phyloP scores from a whole-genome alignment of 306 rosid species.

The Castanopsis chinensis region DNA sequence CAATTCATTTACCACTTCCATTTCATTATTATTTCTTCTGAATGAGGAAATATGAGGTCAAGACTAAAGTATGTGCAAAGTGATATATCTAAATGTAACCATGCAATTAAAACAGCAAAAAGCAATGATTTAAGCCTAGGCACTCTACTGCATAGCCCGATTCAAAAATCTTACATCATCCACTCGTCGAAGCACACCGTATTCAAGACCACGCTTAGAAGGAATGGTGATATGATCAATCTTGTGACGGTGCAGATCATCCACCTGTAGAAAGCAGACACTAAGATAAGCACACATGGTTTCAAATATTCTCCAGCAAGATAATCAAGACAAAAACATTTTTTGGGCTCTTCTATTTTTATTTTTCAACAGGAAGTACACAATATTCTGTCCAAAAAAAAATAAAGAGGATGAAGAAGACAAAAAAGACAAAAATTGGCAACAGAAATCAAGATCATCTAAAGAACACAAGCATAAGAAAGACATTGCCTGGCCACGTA shows the following conservation, averaged over 20 bases:
- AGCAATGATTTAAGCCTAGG: neutral
- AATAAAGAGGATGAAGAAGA: no score
- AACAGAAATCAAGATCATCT: neutral
- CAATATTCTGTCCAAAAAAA: neutral
- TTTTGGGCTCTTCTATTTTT: neutral
- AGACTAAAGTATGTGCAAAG: neutral
- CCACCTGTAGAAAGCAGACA: constrained; percentile 46
- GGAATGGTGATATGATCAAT: constrained; percentile 92
- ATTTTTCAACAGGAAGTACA: neutral
- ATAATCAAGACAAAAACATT: neutral
- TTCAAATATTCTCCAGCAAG: neutral
- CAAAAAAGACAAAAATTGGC: neutral
- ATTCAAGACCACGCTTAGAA: constrained; percentile 63
- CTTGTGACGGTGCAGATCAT: constrained; percentile 93
- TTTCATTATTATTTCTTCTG: neutral
- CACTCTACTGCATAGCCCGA: constrained; percentile 7
- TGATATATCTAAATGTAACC: no score
- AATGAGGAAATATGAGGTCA: neutral
- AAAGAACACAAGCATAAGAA: no score
- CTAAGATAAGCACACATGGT: constrained; percentile 22
- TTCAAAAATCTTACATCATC: constrained; percentile 68
- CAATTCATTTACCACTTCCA: neutral
- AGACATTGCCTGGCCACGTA: no score
- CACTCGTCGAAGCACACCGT: constrained; percentile 77
- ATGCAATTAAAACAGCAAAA: neutral